phyloP scores from a whole-genome alignment of 257 asterid genomes.

The Mentha longifolia region DNA sequence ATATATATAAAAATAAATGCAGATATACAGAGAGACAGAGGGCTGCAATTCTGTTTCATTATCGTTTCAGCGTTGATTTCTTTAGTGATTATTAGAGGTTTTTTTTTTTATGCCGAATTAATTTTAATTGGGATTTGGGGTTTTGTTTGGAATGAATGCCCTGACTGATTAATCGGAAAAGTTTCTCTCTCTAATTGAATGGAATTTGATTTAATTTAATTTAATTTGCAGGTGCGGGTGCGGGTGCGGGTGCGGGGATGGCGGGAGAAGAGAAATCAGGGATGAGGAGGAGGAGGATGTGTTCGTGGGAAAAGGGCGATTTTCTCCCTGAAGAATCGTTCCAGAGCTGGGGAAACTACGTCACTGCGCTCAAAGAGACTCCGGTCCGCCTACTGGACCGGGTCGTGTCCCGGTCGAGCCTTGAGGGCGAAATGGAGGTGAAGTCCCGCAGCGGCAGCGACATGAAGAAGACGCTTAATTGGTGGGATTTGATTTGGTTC shows the following conservation, averaged over 20 bases:
- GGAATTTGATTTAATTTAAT: no score
- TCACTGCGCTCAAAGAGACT: slow-evolving; percentile 50
- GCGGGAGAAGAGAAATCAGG: slow-evolving; percentile 30
- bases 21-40: background rate
- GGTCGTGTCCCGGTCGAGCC: slow-evolving; percentile 49
- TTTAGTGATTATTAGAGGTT: no score
- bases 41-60: background rate
- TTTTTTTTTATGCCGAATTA: no score
- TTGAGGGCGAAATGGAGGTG: slow-evolving; percentile 53
- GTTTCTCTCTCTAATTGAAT: no score
- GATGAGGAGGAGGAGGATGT: slow-evolving; percentile 39
- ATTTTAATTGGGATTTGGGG: no score
- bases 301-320: slow-evolving; percentile 55
- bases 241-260: slow-evolving; percentile 33
- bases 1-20: no score
- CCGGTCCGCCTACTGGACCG: slow-evolving; percentile 59
- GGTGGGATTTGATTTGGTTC: slow-evolving; percentile 82
- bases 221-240: no score
- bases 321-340: slow-evolving; percentile 80
- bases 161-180: background rate
- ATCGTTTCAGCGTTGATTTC: background rate
- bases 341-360: slow-evolving; percentile 58
- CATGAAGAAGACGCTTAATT: slow-evolving; percentile 61
- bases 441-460: slow-evolving; percentile 54
- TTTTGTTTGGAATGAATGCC: no score